phyloP scores from a whole-genome alignment of 2,329 filamentous ascomycete species.

The Uncinocarpus reesii region DNA sequence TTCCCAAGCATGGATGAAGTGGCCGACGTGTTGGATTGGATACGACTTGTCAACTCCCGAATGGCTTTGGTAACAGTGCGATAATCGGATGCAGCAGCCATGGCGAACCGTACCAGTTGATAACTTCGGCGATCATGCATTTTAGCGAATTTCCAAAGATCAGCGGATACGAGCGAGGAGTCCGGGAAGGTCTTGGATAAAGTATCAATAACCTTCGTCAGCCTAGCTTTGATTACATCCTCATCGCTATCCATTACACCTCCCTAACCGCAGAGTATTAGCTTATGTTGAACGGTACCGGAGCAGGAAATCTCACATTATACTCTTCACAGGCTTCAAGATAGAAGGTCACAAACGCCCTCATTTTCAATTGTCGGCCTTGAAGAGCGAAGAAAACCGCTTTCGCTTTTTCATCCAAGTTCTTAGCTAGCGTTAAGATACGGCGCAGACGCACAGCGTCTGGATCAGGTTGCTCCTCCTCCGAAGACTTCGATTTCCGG shows the following conservation, averaged over 20 bases:
- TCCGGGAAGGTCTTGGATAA: conserved; percentile 70
- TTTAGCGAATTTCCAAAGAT: conserved; percentile 85
- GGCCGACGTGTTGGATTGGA: conserved; percentile 53
- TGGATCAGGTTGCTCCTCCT: conserved; percentile 31
- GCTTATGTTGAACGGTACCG: neutral
- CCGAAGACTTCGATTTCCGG: conserved; percentile 43
- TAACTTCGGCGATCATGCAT: conserved; percentile 82
- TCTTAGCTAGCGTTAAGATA: conserved; percentile 69
- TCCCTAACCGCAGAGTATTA: conserved; percentile 36
- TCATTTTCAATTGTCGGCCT: conserved; percentile 62
- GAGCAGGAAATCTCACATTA: conserved; percentile 43
- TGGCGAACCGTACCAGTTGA: conserved; percentile 76
- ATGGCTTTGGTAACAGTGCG: conserved; percentile 82
- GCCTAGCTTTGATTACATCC: conserved; percentile 54
- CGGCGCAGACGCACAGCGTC: conserved; percentile 68
- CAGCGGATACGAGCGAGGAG: conserved; percentile 55
- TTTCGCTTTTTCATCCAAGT: conserved; percentile 66
- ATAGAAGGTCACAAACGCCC: conserved; percentile 63
- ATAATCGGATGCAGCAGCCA: conserved; percentile 79
- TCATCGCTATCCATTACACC: conserved; percentile 63
- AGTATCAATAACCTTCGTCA: conserved; percentile 63
- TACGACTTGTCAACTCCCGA: conserved; percentile 75
- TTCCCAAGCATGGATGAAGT: conserved; percentile 62
- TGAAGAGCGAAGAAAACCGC: conserved; percentile 84
- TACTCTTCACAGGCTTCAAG: conserved; percentile 77